A percentile compares a stretch with the other conserved stretches of the same genome.
phyloP scores from a whole-genome alignment of 371 early-diverging fungal genomes.

The Sporodiniella umbellata region DNA sequence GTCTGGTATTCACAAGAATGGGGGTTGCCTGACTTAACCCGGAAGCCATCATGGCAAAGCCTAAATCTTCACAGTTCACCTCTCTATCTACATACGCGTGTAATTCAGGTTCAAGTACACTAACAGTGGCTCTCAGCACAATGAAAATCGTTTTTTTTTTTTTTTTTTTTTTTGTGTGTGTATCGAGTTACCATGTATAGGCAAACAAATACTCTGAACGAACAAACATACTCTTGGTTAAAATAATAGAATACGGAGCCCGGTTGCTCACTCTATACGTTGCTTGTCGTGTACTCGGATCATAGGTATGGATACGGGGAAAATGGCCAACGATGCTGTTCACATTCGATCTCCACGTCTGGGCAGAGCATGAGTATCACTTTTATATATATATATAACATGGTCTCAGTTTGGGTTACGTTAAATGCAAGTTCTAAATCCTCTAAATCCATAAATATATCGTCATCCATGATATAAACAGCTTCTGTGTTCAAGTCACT shows the following conservation, averaged over 20 bases:
- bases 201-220: constrained; percentile 39
- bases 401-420: constrained; percentile 2
- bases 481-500: constrained; percentile 27
- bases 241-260: constrained; percentile 31
- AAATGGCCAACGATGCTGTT: constrained; percentile 43
- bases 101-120: constrained; percentile 30
- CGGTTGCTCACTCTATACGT: constrained; percentile 19
- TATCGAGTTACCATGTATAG: constrained; percentile 47
- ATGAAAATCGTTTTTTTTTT: not conserved
- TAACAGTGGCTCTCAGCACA: not conserved
- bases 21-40: constrained; percentile 27
- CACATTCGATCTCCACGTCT: constrained; percentile 28
- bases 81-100: constrained; percentile 33
- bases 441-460: constrained; percentile 27
- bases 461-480: constrained; percentile 46
- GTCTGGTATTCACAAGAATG: constrained; percentile 19
- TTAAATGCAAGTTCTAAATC: constrained; percentile 36
- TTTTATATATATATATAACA: not conserved
- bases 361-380: too few species aligned
- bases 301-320: constrained; percentile 37
- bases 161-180: too few species aligned
- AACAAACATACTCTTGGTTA: constrained; percentile 52
- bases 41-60: constrained; percentile 40
- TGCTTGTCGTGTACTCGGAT: constrained; percentile 14
- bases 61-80: constrained; percentile 49